phyloP scores from a whole-genome alignment of 495 filamentous ascomycete species.

The Neurospora tetrasperma region DNA sequence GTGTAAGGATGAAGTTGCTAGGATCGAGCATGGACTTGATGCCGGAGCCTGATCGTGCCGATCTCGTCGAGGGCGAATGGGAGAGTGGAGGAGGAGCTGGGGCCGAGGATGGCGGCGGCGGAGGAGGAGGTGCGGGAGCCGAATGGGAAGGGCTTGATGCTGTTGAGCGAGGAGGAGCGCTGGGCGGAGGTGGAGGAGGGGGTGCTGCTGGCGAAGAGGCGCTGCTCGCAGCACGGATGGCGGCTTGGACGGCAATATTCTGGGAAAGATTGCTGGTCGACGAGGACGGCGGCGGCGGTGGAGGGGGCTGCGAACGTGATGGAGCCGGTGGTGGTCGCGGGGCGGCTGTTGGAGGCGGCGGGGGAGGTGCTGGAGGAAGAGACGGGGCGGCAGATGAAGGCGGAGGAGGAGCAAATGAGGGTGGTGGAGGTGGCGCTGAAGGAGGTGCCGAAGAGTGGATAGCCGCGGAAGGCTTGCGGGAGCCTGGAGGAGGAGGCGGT shows the following conservation, averaged over 20 bases:
- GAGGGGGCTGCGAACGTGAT: conserved; percentile 13
- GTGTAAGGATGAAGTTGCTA: conserved; percentile 63
- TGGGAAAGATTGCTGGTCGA: conserved; percentile 20
- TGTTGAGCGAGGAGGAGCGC: conserved; percentile 18
- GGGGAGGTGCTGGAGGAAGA: conserved; percentile 37
- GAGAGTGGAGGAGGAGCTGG: conserved; percentile 27
- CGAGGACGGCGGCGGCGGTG: conserved; percentile 16
- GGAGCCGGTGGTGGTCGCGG: conserved; percentile 29
- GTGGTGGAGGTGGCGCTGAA: conserved; percentile 43
- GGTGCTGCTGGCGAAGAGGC: conserved; percentile 35
- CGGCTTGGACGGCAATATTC: conserved; percentile 40
- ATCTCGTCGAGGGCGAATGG: conserved; percentile 23
- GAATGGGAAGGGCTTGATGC: conserved; percentile 26
- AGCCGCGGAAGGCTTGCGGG: conserved; percentile 53
- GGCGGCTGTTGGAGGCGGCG: conserved; percentile 39
- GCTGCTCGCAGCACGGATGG: conserved; percentile 36
- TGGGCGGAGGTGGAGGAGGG: conserved; percentile 33
- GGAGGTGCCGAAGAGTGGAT: conserved; percentile 37
- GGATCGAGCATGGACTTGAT: conserved; percentile 57
- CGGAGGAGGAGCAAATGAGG: conserved; percentile 33
- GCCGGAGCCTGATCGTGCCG: conserved; percentile 24
- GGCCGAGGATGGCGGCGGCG: conserved; percentile 21
- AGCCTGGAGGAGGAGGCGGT: conserved; percentile 60
- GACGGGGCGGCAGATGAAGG: conserved; percentile 44
- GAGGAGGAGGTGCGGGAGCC: conserved; percentile 28